phyloP scores from a whole-genome alignment of 2,329 filamentous ascomycete genomes.

The Endoconidiophora polonica region DNA sequence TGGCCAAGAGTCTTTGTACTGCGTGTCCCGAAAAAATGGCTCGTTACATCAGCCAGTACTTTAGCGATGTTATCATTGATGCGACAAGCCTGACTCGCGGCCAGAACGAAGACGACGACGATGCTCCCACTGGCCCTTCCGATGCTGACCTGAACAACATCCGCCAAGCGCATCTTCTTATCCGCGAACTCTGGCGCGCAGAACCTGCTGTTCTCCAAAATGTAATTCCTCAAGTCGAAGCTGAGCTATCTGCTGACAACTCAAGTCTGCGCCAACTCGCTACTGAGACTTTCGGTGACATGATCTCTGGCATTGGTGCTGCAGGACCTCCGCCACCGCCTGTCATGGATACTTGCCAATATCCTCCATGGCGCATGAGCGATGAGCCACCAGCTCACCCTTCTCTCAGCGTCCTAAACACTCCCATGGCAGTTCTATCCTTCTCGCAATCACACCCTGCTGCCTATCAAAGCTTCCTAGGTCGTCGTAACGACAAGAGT shows the following conservation, averaged over 20 bases:
- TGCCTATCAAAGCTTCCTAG: constrained; percentile 72
- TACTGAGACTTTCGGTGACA: constrained; percentile 86
- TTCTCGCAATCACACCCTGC: constrained; percentile 68
- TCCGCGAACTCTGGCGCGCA: constrained; percentile 87
- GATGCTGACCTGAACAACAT: constrained; percentile 78
- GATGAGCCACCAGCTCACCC: constrained; percentile 36
- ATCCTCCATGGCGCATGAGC: constrained; percentile 56
- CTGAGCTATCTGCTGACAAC: constrained; percentile 81
- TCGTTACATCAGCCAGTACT: constrained; percentile 86
- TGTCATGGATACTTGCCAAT: constrained; percentile 62
- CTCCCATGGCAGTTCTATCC: constrained; percentile 71
- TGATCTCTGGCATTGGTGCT: constrained; percentile 84
- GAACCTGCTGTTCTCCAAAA: constrained; percentile 78
- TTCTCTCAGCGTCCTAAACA: constrained; percentile 51
- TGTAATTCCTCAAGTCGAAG: constrained; percentile 84
- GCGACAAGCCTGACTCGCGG: constrained; percentile 47
- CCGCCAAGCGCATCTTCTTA: constrained; percentile 71
- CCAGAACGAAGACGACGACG: constrained; percentile 48
- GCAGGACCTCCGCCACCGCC: constrained; percentile 65
- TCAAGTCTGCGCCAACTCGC: constrained; percentile 71
- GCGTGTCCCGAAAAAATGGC: constrained; percentile 86
- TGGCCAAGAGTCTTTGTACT: constrained; percentile 90
- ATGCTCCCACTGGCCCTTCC: constrained; percentile 44
- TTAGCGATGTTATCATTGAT: constrained; percentile 90
- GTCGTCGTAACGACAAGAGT: constrained; percentile 74